phyloP scores from a whole-genome alignment of 768 basidiomycete species.

The Calocera cornea region DNA sequence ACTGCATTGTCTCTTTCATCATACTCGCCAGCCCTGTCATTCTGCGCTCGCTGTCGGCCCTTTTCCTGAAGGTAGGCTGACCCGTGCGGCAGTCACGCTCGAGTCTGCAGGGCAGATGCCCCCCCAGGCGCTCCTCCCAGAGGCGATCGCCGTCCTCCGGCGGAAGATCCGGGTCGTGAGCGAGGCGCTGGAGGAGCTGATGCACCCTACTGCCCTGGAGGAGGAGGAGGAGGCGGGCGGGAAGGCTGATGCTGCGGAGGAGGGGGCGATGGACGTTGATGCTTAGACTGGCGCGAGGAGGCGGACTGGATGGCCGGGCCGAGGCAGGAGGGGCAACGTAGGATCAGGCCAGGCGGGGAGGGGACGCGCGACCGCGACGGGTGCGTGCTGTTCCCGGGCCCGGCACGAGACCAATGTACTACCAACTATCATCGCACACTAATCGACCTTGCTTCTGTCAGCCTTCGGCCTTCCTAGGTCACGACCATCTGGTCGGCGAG shows the following conservation, averaged over 20 bases:
- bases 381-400: too few relatives aligned
- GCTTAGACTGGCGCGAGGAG: background rate
- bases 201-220: background rate
- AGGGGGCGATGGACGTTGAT: background rate
- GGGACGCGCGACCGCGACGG: too few relatives aligned
- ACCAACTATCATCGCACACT: too few relatives aligned
- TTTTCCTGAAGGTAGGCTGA: background rate
- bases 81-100: constrained; percentile 51
- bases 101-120: constrained; percentile 84
- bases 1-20: background rate
- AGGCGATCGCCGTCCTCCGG: constrained; percentile 69
- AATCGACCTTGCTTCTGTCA: too few relatives aligned
- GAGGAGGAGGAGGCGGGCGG: background rate
- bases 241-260: background rate
- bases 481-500: too few relatives aligned
- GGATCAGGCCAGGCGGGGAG: too few relatives aligned
- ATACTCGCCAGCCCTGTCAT: too few relatives aligned
- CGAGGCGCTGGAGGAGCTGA: constrained; percentile 5
- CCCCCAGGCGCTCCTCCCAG: constrained; percentile 69
- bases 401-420: too few relatives aligned
- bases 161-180: constrained; percentile 41
- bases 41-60: too few relatives aligned
- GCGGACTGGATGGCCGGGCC: too few relatives aligned
- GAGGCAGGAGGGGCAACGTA: too few relatives aligned
- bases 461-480: too few relatives aligned